These are phyloP conservation scores for Lactifluus rugatus DNA, from an alignment of 768 basidiomycete genomes.

Conservation along the genomic window DNA sequence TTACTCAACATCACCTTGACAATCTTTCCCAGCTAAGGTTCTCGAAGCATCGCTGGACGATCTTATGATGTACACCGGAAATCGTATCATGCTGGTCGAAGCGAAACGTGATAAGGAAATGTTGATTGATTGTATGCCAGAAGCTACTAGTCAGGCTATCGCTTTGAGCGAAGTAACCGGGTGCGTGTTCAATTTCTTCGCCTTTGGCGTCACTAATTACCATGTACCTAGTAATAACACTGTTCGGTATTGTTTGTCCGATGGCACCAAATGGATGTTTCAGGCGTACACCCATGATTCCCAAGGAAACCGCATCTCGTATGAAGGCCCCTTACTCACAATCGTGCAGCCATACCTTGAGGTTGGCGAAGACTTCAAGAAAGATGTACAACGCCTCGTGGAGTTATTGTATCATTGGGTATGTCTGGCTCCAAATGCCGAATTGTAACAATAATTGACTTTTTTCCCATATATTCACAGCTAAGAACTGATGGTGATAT, in stretches of 20 bases:
- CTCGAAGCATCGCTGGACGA: too few relatives aligned
- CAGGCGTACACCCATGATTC: not conserved
- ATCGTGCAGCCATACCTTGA: not conserved
- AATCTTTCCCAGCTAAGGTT: not conserved
- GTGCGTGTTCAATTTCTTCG: not conserved
- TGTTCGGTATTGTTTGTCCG: too few relatives aligned
- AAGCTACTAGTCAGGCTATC: not conserved
- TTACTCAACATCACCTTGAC: not conserved
- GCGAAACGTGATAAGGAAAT: not conserved
- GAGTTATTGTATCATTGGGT: not conserved
- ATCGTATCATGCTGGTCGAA: not conserved
- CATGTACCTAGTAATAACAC: too few relatives aligned
- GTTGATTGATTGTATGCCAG: too few relatives aligned
- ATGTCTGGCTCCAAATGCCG: not conserved
- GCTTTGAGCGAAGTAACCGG: not conserved
- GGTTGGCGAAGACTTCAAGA: not conserved
- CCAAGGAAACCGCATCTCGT: not conserved
- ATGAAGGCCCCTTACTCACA: not conserved
- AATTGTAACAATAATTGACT: not conserved
- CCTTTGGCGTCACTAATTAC: not conserved
- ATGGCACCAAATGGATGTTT: not conserved
- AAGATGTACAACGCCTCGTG: not conserved
- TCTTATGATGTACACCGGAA: too few relatives aligned
- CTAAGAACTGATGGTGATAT: not conserved
- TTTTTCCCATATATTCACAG: not conserved